Conservation (phyloP, 257 asterid species). For the Salvia splendens region DNA sequence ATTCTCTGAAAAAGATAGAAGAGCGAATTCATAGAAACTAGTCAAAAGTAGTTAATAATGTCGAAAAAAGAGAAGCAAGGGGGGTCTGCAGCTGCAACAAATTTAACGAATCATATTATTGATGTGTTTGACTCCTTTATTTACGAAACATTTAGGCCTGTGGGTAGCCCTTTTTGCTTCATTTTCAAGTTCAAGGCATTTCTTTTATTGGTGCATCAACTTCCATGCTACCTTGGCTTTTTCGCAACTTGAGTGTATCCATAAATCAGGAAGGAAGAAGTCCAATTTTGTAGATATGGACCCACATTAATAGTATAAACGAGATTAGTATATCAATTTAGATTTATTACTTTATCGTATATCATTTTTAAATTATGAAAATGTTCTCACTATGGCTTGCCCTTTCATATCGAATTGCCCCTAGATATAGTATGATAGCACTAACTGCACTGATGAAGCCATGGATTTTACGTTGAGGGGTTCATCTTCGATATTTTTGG, state of each 20-base stretch:
- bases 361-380: no score
- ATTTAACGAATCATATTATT: neutral
- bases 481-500: no score
- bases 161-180: neutral
- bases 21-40: constrained; percentile 23
- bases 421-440: no score
- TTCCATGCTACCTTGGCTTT: constrained; percentile 47
- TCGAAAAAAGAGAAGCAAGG: constrained; percentile 8
- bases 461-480: no score
- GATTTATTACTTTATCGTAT: no score
- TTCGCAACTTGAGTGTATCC: constrained; percentile 22
- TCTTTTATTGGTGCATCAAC: constrained; percentile 49
- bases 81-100: constrained; percentile 34
- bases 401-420: no score
- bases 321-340: no score
- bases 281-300: no score
- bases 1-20: neutral
- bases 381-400: no score
- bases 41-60: constrained; percentile 28
- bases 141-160: neutral
- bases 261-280: no score
- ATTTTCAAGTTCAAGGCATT: constrained; percentile 32
- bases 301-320: no score
- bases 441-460: no score
- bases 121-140: constrained; percentile 42